Conservation (phyloP, 2,329 filamentous ascomycete genomes). For the Botrytis pseudocinerea region DNA sequence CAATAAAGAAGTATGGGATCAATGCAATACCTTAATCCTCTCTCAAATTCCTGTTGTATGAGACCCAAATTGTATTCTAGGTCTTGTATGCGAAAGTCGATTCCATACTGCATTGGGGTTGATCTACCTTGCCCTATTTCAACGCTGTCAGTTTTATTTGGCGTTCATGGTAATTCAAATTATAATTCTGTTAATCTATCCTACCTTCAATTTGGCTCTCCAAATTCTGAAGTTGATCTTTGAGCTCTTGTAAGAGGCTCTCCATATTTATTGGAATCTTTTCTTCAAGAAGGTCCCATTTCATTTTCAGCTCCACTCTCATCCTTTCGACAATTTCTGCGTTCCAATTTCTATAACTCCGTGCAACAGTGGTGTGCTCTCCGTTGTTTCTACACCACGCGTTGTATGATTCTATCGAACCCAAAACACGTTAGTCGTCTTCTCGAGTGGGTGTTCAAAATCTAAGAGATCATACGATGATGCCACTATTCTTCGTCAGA, state of each 20-base stretch:
- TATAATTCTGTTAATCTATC: neutral
- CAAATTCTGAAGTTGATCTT: neutral
- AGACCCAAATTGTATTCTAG: neutral
- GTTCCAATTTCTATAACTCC: neutral
- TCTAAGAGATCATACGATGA: neutral
- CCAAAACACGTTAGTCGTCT: neutral
- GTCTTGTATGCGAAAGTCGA: neutral
- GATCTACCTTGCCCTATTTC: neutral
- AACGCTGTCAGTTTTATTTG: neutral
- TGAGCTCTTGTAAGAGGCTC: neutral
- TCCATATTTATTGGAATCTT: neutral
- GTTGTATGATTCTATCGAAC: neutral
- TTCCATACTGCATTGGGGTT: neutral
- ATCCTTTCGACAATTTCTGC: neutral
- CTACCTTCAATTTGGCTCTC: neutral
- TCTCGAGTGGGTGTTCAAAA: neutral
- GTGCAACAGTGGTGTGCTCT: neutral
- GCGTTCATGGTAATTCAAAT: neutral
- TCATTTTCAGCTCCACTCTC: neutral
- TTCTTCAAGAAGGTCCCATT: neutral
- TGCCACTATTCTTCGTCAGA: neutral
- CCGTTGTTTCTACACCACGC: neutral
- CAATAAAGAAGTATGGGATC: neutral
- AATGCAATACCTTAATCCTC: neutral
- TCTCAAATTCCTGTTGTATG: neutral